A percentile compares a stretch with the other conserved stretches of the same genome.
Conservation (phyloP, 371 early-diverging fungal species). For the Actinomortierella ambigua region DNA sequence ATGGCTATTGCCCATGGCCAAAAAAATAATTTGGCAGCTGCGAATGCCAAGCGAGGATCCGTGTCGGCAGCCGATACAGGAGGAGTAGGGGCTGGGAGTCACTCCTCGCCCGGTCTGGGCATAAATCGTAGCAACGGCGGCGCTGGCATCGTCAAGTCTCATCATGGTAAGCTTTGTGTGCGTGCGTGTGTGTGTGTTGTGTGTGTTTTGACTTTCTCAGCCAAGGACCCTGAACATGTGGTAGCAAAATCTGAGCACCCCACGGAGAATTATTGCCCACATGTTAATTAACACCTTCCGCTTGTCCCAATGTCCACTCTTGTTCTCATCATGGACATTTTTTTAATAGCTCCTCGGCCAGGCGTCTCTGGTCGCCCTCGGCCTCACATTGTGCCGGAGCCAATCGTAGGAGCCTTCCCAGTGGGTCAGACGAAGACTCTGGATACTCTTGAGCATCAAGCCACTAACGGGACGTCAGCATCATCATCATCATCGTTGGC, state of each 20-base stretch:
- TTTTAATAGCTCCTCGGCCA: no score
- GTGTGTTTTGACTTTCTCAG: no score
- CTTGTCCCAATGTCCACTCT: no score
- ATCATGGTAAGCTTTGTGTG: neutral
- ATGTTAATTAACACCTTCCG: no score
- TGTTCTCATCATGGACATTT: no score
- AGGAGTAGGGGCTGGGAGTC: no score
- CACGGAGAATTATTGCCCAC: no score
- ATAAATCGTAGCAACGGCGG: neutral
- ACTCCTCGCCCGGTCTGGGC: neutral
- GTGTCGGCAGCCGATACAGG: neutral
- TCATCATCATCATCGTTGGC: no score
- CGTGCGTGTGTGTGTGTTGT: neutral
- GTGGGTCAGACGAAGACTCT: neutral
- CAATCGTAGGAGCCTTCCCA: constrained; percentile 35
- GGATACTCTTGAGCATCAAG: no score
- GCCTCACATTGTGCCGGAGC: constrained; percentile 14
- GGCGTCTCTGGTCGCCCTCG: constrained; percentile 1
- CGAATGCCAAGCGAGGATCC: neutral
- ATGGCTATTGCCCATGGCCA: constrained; percentile 24
- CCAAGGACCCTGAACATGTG: no score
- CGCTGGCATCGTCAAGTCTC: constrained; percentile 6
- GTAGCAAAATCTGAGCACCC: no score
- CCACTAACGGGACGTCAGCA: no score
- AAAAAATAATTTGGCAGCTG: neutral